phyloP scores from a whole-genome alignment of 176 grass and related monocot species.

The Paspalum notatum region DNA sequence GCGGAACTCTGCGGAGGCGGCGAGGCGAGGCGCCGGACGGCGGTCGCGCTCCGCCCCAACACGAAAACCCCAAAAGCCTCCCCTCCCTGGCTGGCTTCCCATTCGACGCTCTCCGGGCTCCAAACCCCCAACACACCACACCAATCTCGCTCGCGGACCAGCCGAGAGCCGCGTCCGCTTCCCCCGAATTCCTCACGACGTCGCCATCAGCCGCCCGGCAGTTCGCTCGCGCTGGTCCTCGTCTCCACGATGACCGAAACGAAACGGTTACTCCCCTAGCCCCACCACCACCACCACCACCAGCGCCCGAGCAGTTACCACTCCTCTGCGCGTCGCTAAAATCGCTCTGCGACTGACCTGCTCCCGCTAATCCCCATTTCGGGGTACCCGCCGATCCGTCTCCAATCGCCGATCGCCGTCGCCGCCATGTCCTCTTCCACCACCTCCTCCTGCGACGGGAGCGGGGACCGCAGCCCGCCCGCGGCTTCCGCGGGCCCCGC shows the following conservation, averaged over 20 bases:
- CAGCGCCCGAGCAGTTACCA: not conserved
- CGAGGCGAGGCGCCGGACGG: not conserved
- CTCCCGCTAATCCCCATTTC: slow-evolving; percentile 1
- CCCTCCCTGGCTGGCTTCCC: not conserved
- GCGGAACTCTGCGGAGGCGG: not conserved
- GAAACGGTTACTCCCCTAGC: slow-evolving; percentile 25
- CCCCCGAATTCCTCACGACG: slow-evolving; percentile 28
- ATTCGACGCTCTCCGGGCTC: not conserved
- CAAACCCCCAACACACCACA: not conserved
- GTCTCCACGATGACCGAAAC: slow-evolving; percentile 31
- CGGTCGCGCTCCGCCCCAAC: slow-evolving; percentile 29
- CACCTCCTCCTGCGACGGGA: slow-evolving; percentile 28
- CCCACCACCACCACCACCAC: not conserved
- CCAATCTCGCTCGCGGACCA: not conserved
- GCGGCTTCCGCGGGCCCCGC: not conserved
- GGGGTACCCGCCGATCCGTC: not conserved
- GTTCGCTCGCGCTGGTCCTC: slow-evolving; percentile 15
- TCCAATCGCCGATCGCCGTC: slow-evolving; percentile 27
- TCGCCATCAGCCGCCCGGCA: slow-evolving; percentile 37
- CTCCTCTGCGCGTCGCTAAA: not conserved
- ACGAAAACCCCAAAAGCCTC: slow-evolving; percentile 1
- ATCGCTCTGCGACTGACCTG: not conserved
- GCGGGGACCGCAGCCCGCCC: slow-evolving; percentile 49
- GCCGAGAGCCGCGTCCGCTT: not conserved
- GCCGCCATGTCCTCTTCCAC: slow-evolving; percentile 33